Evolutionary conservation across 129 eudicot genomes (phyloP).

Genomic region (Escallonia herrerae): DNA sequence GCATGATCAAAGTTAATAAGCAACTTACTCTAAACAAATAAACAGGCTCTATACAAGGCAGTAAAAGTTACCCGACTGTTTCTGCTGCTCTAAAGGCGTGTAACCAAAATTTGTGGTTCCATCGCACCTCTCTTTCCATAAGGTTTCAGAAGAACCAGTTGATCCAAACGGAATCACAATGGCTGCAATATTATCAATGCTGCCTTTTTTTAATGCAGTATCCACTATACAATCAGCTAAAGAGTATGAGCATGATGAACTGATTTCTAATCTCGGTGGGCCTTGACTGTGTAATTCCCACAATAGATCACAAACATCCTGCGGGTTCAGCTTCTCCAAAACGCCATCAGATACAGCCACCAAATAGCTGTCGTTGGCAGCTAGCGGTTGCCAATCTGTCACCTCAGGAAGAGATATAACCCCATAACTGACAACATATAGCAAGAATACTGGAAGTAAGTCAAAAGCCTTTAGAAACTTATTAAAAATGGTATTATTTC

Average conservation of each 20-base stretch:
- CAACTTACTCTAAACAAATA: no score
- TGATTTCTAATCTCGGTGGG: conserved; percentile 8
- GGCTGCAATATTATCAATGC: conserved; percentile 65
- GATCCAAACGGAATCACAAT: conserved; percentile 41
- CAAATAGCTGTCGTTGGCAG: conserved; percentile 37
- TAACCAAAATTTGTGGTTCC: conserved; percentile 2
- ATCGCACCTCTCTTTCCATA: background rate
- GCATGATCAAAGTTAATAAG: no score
- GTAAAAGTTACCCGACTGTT: conserved; percentile 24
- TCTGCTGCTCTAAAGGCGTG: conserved; percentile 26
- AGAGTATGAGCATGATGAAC: no score
- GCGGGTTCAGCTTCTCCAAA: conserved; percentile 48
- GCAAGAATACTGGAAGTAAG: no score
- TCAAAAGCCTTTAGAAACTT: no score
- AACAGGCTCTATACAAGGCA: no score
- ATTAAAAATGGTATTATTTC: no score
- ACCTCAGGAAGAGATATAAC: conserved; percentile 56
- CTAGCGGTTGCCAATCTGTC: conserved; percentile 41
- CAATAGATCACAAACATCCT: conserved; percentile 52
- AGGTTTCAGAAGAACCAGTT: conserved; percentile 4
- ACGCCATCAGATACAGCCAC: conserved; percentile 71
- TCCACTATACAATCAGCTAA: conserved; percentile 38
- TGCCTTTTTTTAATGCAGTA: conserved; percentile 52
- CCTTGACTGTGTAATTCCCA: conserved; percentile 6
- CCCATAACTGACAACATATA: no score